Percentiles rank a stretch among this genome's conserved stretches.
phyloP scores from a whole-genome alignment of 495 filamentous ascomycete species.

The Evernia prunastri region DNA sequence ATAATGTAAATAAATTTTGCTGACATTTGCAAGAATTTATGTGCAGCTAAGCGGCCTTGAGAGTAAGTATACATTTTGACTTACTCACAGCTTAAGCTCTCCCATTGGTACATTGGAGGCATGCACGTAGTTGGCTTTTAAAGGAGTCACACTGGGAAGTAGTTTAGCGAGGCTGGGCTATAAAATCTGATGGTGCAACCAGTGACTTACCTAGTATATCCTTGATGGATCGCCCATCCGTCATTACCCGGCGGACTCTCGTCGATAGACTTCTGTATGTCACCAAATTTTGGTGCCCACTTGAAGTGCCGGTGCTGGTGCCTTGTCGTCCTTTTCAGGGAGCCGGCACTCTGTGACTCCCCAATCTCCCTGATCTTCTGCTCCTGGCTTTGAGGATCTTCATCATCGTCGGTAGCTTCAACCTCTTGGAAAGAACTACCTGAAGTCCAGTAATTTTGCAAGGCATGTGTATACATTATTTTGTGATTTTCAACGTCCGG shows the following conservation, averaged over 20 bases:
- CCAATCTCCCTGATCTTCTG: slow-evolving; percentile 52
- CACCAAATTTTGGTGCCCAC: slow-evolving; percentile 82
- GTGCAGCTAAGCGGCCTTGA: neutral
- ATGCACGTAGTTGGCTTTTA: slow-evolving; percentile 91
- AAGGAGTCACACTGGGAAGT: slow-evolving; percentile 66
- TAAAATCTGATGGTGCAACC: neutral
- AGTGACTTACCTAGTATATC: slow-evolving; percentile 69
- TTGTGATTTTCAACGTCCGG: slow-evolving; percentile 59
- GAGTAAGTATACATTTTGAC: slow-evolving; percentile 15
- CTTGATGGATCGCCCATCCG: slow-evolving; percentile 87
- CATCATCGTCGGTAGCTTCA: slow-evolving; percentile 44
- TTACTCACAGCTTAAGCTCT: slow-evolving; percentile 88
- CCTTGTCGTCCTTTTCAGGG: slow-evolving; percentile 28
- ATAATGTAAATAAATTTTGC: neutral
- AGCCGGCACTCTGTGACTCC: slow-evolving; percentile 22
- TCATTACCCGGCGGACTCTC: slow-evolving; percentile 78
- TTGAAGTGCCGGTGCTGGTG: slow-evolving; percentile 81
- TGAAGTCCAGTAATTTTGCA: slow-evolving; percentile 81
- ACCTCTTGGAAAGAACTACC: slow-evolving; percentile 79
- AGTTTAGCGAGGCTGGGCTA: neutral
- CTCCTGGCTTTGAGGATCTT: slow-evolving; percentile 53
- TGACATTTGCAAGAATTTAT: neutral
- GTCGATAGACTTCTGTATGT: slow-evolving; percentile 80
- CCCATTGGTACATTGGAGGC: slow-evolving; percentile 52
- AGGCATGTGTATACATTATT: slow-evolving; percentile 70